Evolutionary conservation across 208 protist genomes (phyloP), one percentile per base, ranked within the genome.

Genomic region (Porcisia hertigi): DNA sequence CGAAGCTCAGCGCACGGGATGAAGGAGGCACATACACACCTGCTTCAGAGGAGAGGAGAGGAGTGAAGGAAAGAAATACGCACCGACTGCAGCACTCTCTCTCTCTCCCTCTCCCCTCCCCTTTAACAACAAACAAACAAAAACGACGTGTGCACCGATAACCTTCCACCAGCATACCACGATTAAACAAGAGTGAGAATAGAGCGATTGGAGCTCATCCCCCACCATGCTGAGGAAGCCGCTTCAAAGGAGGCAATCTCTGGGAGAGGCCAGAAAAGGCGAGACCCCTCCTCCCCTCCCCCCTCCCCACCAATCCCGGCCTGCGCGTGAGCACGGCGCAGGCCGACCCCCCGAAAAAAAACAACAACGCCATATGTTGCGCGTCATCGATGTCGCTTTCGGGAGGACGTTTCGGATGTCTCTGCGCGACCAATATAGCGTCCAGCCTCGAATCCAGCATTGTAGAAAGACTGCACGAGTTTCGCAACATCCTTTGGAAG

Each of bases 401-500:
- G 54, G 12, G 59, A 69, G 16, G 20, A 14, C 39, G 71, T n/a
- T 4, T 41, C 30, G 0, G 52, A 52, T 25, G 20, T 52, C 39
- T 83, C 77, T 11, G 49, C 18, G 23, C 55, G 39, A 71, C 73
- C 76, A 25, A 85, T 77, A 72, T 80, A 91, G 20, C 70, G 59
- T 0, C 89, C 89, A 0, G 89, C 89, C 62, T 84, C 81, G 43
- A 83, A 94, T 3, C 89, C 89, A 3, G 89, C 89, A 23, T 63
- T 58, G 76, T 88, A 94, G 47, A 91, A 94, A 1, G 86, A 86
- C 58, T 83, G 69, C 47, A 80, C 83, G n/a, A 92, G 75, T 25
- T 52, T 53, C 52, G 69, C 79, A 34, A 92, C 69, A 1, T 88
- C 84, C 6, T 69, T 43, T 0, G 88, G 88, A 25, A 93, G 71